Conservation (phyloP, 2,329 filamentous ascomycete species). For the Ascochyta viciae-villosae region DNA sequence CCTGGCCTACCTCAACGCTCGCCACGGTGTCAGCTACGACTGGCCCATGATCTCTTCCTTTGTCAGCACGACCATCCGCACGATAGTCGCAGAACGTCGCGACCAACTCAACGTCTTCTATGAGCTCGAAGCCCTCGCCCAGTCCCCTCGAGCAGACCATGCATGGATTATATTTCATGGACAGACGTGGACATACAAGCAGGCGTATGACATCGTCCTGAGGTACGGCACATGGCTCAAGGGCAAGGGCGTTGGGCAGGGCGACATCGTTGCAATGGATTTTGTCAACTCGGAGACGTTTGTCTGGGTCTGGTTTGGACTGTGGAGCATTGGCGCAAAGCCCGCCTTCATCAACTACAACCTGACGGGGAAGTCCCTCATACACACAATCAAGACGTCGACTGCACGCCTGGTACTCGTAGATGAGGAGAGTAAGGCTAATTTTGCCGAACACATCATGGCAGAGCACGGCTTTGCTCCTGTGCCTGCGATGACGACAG, state of each 20-base stretch:
- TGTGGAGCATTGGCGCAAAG: conserved; percentile 49
- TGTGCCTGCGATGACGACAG: background rate
- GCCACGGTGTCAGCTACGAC: conserved; percentile 70
- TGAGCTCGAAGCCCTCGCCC: conserved; percentile 42
- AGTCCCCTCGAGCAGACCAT: conserved; percentile 34
- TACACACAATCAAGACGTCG: conserved; percentile 65
- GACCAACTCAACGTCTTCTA: conserved; percentile 67
- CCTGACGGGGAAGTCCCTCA: conserved; percentile 43
- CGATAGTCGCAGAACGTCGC: conserved; percentile 58
- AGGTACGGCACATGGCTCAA: conserved; percentile 49
- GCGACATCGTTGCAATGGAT: conserved; percentile 50
- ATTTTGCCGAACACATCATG: conserved; percentile 37
- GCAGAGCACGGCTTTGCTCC: conserved; percentile 39
- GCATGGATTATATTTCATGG: conserved; percentile 46
- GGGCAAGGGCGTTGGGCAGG: conserved; percentile 42
- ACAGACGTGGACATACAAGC: conserved; percentile 42
- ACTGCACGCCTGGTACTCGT: conserved; percentile 64
- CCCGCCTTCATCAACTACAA: conserved; percentile 52
- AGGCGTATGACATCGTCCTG: conserved; percentile 44
- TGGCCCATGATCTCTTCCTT: conserved; percentile 63
- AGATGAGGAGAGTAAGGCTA: conserved; percentile 57
- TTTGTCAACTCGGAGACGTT: conserved; percentile 48
- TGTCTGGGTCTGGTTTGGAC: conserved; percentile 48
- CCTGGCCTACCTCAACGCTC: conserved; percentile 71
- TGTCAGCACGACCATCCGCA: conserved; percentile 55